Evolutionary conservation across 1,284 basidiomycete species (phyloP).

Genomic region (Tilletia horrida): DNA sequence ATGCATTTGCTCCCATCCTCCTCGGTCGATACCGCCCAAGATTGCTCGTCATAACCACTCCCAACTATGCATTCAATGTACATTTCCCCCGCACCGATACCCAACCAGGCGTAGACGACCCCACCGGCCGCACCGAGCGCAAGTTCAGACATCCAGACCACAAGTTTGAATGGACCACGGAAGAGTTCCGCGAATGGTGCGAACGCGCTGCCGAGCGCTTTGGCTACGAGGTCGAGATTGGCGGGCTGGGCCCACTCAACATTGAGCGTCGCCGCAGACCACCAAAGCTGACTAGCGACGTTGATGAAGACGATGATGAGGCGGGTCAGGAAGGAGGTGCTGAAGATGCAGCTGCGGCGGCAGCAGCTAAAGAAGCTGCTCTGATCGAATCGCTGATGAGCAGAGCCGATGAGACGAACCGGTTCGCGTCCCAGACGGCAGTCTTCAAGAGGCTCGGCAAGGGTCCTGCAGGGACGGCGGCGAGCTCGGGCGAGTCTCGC

Average conservation of each 20-base stretch:
- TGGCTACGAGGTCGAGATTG: constrained; percentile 21
- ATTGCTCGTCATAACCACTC: constrained; percentile 79
- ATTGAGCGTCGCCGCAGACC: constrained; percentile 6
- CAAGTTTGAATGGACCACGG: constrained; percentile 72
- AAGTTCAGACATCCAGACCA: constrained; percentile 75
- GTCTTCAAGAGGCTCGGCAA: constrained; percentile 12
- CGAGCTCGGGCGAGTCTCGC: background rate
- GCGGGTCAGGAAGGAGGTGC: background rate
- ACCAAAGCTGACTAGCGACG: constrained; percentile 1
- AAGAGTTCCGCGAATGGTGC: constrained; percentile 18
- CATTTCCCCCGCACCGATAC: constrained; percentile 64
- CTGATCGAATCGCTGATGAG: constrained; percentile 9
- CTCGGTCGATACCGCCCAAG: constrained; percentile 79
- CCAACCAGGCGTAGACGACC: constrained; percentile 65
- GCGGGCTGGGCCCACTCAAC: constrained; percentile 16
- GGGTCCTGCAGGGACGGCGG: background rate
- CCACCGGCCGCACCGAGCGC: constrained; percentile 67
- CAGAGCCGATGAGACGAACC: background rate
- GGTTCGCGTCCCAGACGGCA: constrained; percentile 7
- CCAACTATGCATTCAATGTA: constrained; percentile 81
- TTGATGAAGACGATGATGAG: background rate
- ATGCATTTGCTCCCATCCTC: constrained; percentile 72
- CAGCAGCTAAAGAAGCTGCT: background rate
- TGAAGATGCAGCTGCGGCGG: constrained; percentile 1
- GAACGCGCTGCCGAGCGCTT: background rate